Evolutionary conservation across 1,284 basidiomycete genomes (phyloP).

Genomic region (Cerioporus squamosus): DNA sequence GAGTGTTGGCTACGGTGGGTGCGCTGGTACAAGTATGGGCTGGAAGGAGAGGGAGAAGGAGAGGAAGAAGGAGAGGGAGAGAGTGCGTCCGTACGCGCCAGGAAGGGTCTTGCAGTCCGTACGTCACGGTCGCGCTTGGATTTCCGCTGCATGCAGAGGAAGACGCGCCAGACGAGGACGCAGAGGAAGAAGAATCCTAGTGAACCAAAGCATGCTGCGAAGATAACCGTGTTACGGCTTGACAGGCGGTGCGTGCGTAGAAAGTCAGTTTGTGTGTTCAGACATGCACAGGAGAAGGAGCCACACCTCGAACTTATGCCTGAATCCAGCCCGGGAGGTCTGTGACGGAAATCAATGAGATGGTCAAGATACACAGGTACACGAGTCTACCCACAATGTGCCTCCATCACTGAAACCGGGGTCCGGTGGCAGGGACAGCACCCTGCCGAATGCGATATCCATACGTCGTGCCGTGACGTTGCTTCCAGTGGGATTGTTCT

Average conservation of each 20-base stretch:
- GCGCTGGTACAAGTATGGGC: background rate
- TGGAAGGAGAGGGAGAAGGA: background rate
- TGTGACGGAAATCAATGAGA: no score
- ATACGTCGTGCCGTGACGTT: conserved; percentile 1
- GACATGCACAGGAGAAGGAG: no score
- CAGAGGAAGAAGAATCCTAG: conserved; percentile 13
- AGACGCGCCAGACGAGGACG: conserved; percentile 14
- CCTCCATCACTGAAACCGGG: background rate
- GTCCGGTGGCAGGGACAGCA: background rate
- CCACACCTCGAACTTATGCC: no score
- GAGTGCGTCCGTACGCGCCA: background rate
- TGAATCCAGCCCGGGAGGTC: background rate
- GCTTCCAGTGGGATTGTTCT: conserved; percentile 13
- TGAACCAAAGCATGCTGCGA: conserved; percentile 11
- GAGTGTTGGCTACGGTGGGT: background rate
- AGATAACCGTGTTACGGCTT: conserved; percentile 4
- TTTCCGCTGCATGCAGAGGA: conserved; percentile 1
- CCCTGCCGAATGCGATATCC: conserved; percentile 5
- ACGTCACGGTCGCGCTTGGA: background rate
- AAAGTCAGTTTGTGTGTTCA: background rate
- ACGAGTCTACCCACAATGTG: background rate
- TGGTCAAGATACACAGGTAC: no score
- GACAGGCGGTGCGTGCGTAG: background rate
- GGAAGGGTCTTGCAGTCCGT: conserved; percentile 14
- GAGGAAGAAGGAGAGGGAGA: background rate